These are phyloP conservation scores for Tagetes erecta DNA, from an alignment of 129 eudicot species.

Conservation along the genomic window DNA sequence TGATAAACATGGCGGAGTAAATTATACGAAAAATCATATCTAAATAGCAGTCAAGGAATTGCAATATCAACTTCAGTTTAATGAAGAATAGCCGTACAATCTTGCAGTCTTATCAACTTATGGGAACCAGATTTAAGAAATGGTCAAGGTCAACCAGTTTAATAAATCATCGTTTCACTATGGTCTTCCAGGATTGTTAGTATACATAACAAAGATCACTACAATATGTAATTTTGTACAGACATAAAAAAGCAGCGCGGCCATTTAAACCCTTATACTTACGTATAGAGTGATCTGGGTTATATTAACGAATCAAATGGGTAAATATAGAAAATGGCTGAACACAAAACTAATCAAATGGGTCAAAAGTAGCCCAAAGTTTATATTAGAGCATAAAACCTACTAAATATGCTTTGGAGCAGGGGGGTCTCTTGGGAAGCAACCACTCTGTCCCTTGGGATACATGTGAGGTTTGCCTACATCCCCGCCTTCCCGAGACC, in stretches of 20 bases:
- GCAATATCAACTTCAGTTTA: conserved; percentile 1
- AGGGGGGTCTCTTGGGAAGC: too few relatives aligned
- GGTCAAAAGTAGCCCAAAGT: not conserved
- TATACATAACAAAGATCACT: not conserved
- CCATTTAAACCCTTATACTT: not conserved
- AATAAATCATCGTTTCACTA: not conserved
- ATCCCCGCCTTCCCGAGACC: too few relatives aligned
- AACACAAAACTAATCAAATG: too few relatives aligned
- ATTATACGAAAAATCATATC: conserved; percentile 86
- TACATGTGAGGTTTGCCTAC: too few relatives aligned
- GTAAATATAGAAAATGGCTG: not conserved
- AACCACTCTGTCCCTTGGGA: too few relatives aligned
- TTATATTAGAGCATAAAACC: not conserved
- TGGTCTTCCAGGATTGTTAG: not conserved
- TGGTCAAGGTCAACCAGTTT: not conserved
- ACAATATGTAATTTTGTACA: not conserved
- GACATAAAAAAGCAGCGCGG: not conserved
- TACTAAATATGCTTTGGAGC: not conserved
- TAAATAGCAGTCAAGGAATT: conserved; percentile 62
- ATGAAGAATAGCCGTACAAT: not conserved
- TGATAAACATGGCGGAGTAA: conserved; percentile 83
- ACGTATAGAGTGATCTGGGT: not conserved
- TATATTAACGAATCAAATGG: not conserved
- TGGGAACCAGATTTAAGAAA: not conserved
- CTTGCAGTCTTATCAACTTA: not conserved